Conservation (phyloP, 176 grass and related monocot species). For the Juncus effusus region DNA sequence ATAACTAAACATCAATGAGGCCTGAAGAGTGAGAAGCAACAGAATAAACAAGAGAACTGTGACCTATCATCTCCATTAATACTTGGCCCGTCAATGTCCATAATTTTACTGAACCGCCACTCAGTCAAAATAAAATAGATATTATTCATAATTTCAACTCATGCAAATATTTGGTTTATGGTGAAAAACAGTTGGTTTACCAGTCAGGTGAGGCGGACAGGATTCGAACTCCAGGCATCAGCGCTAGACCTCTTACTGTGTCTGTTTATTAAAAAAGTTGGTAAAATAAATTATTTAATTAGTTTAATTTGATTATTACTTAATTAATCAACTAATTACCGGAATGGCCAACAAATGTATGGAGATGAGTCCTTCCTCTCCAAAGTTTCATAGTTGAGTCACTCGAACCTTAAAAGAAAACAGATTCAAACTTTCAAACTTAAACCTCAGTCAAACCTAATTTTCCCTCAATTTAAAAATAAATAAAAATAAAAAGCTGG, state of each 20-base stretch:
- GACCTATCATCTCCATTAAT: constrained; percentile 88
- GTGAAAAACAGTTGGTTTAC: constrained; percentile 29
- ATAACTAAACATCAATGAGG: no score
- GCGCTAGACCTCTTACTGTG: constrained; percentile 77
- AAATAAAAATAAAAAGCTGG: background rate
- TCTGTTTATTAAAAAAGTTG: constrained; percentile 33
- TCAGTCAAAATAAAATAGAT: constrained; percentile 16
- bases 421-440: background rate
- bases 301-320: no score
- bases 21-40: constrained; percentile 82
- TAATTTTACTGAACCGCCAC: constrained; percentile 67
- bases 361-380: constrained; percentile 89
- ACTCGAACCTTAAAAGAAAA: constrained; percentile 66
- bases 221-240: constrained; percentile 66
- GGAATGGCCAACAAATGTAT: constrained; percentile 88
- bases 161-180: background rate
- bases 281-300: background rate
- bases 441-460: no score
- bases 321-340: constrained; percentile 48
- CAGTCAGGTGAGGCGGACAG: constrained; percentile 89
- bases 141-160: background rate
- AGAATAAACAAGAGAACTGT: constrained; percentile 97
- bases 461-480: background rate
- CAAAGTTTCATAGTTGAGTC: constrained; percentile 92
- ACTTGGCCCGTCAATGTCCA: constrained; percentile 85